Percentiles rank a stretch among this genome's conserved stretches.
phyloP scores from a whole-genome alignment of 2,329 filamentous ascomycete species.

The Exophiala calicioides region DNA sequence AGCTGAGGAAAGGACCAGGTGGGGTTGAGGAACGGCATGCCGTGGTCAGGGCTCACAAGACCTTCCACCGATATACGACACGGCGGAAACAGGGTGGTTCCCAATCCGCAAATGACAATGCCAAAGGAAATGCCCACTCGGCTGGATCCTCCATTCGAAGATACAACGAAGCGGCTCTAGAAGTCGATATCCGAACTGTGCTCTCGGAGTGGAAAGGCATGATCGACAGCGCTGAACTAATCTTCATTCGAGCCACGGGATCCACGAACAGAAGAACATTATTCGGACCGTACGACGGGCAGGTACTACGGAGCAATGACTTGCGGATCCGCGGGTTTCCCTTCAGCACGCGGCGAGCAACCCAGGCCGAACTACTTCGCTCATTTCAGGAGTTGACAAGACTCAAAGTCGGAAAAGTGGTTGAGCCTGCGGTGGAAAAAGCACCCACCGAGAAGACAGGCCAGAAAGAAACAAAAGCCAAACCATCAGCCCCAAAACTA shows the following conservation, averaged over 20 bases:
- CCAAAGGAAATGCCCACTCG: slow-evolving; percentile 92
- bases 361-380: slow-evolving; percentile 91
- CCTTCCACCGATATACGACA: slow-evolving; percentile 96
- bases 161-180: slow-evolving; percentile 89
- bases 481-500: slow-evolving; percentile 58
- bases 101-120: slow-evolving; percentile 88
- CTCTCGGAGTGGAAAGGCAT: slow-evolving; percentile 81
- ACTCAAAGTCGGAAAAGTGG: slow-evolving; percentile 77
- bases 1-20: slow-evolving; percentile 67
- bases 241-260: slow-evolving; percentile 89
- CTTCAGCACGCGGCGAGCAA: slow-evolving; percentile 87
- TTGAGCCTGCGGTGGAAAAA: slow-evolving; percentile 40
- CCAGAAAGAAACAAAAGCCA: slow-evolving; percentile 37
- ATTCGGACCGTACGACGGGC: slow-evolving; percentile 87
- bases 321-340: slow-evolving; percentile 81
- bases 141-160: slow-evolving; percentile 85
- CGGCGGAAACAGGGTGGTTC: slow-evolving; percentile 93
- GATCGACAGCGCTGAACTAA: slow-evolving; percentile 78
- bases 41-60: slow-evolving; percentile 90
- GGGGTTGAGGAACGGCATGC: slow-evolving; percentile 81
- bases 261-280: slow-evolving; percentile 81
- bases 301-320: slow-evolving; percentile 78
- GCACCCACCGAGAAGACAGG: slow-evolving; percentile 9
- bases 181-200: slow-evolving; percentile 81
- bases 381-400: slow-evolving; percentile 92